Evolutionary conservation across 768 basidiomycete genomes (phyloP).

Genomic region (Termitomyces sp.): DNA sequence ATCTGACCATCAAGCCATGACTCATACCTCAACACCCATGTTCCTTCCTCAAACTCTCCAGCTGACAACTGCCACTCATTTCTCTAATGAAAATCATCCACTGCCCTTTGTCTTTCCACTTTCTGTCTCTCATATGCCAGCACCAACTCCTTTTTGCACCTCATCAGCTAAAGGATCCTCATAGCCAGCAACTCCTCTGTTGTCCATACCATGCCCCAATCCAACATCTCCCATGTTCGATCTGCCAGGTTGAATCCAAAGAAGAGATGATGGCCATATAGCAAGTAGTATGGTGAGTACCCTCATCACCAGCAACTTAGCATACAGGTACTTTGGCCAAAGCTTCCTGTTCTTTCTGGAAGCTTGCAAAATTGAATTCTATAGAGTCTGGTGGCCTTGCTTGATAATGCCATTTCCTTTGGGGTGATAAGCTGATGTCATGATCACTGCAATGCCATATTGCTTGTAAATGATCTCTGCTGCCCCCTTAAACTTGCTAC

Average conservation of each 20-base stretch:
- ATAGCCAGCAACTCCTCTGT: neutral
- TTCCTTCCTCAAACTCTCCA: neutral
- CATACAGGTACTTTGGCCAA: slow-evolving; percentile 25
- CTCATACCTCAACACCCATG: neutral
- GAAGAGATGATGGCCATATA: neutral
- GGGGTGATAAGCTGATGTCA: too few relatives aligned
- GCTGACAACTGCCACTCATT: neutral
- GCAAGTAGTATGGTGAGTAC: neutral
- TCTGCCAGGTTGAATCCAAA: slow-evolving; percentile 23
- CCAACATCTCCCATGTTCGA: neutral
- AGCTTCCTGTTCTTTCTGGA: neutral
- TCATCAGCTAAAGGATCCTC: neutral
- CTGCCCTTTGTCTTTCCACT: neutral
- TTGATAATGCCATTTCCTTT: too few relatives aligned
- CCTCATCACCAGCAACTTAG: slow-evolving; percentile 17
- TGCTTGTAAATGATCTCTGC: too few relatives aligned
- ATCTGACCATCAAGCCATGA: neutral
- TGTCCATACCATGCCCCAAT: neutral
- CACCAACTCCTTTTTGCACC: neutral
- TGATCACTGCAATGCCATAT: too few relatives aligned
- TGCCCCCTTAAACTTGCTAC: too few relatives aligned
- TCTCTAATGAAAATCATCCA: neutral
- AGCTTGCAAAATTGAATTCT: too few relatives aligned
- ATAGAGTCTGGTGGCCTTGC: too few relatives aligned
- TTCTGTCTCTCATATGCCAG: neutral